These are phyloP conservation scores for Bruguiera sexangula DNA, from an alignment of 345 rosid species.

Conservation along the genomic window DNA sequence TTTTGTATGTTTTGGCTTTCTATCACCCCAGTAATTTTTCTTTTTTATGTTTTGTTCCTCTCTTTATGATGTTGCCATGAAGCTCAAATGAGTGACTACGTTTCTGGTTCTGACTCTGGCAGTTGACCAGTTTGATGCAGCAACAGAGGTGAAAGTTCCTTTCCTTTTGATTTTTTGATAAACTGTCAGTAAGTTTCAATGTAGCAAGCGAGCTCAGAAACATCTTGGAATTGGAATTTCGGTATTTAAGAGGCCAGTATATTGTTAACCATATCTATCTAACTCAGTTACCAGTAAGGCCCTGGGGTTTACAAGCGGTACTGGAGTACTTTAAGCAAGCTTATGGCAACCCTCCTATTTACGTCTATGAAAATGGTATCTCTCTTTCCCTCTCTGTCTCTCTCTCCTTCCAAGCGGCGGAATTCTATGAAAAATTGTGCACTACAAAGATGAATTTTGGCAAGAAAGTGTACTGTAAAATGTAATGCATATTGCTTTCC, in stretches of 20 bases:
- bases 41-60: too few relatives aligned
- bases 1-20: constrained; percentile 25
- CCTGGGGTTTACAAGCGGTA: constrained; percentile 35
- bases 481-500: neutral
- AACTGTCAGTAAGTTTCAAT: too few relatives aligned
- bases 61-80: too few relatives aligned
- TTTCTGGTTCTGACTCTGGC: constrained; percentile 3
- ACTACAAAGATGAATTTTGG: too few relatives aligned
- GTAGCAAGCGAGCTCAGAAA: too few relatives aligned
- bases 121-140: neutral
- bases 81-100: neutral
- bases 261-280: neutral
- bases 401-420: neutral
- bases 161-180: too few relatives aligned
- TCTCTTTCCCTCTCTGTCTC: constrained; percentile 2
- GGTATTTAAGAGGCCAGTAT: too few relatives aligned
- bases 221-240: too few relatives aligned
- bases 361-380: constrained; percentile 48
- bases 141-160: neutral
- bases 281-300: constrained; percentile 29
- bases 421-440: neutral
- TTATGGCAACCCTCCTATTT: constrained; percentile 41
- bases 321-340: constrained; percentile 33
- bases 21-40: too few relatives aligned
- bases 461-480: too few relatives aligned